Conservation (phyloP, 495 filamentous ascomycete genomes). For the Pyrenula massariospora region DNA sequence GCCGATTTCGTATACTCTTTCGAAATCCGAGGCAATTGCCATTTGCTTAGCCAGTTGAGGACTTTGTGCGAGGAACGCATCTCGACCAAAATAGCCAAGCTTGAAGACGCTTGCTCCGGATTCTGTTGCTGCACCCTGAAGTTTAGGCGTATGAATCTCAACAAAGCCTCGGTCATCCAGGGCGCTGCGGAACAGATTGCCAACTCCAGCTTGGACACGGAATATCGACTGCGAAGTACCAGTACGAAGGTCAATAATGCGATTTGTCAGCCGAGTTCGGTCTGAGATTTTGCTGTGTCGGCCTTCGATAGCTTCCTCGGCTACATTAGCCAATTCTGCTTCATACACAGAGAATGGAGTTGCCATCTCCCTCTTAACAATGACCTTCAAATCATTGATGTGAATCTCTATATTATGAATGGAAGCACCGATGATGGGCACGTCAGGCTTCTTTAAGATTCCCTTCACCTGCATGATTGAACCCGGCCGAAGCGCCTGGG, state of each 20-base stretch:
- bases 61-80: constrained; percentile 77
- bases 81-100: constrained; percentile 71
- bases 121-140: constrained; percentile 81
- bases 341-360: constrained; percentile 5
- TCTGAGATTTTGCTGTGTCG: constrained; percentile 49
- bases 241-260: constrained; percentile 78
- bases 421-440: constrained; percentile 41
- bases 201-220: constrained; percentile 59
- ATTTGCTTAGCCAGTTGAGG: constrained; percentile 94
- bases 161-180: constrained; percentile 64
- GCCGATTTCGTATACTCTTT: constrained; percentile 79
- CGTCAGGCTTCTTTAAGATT: constrained; percentile 46
- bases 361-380: constrained; percentile 30
- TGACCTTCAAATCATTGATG: constrained; percentile 39
- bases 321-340: constrained; percentile 13
- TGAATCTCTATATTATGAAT: constrained; percentile 44
- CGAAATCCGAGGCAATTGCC: constrained; percentile 78
- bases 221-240: constrained; percentile 82
- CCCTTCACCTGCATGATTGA: constrained; percentile 55
- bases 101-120: constrained; percentile 87
- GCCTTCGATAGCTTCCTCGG: constrained; percentile 31
- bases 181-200: constrained; percentile 66
- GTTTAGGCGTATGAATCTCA: constrained; percentile 79
- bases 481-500: constrained; percentile 57
- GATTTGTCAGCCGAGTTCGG: constrained; percentile 68